A percentile compares a stretch with the other conserved stretches of the same genome.
Evolutionary conservation across 169 alveolate species (phyloP).

Genomic region (Plasmodium fragile): DNA sequence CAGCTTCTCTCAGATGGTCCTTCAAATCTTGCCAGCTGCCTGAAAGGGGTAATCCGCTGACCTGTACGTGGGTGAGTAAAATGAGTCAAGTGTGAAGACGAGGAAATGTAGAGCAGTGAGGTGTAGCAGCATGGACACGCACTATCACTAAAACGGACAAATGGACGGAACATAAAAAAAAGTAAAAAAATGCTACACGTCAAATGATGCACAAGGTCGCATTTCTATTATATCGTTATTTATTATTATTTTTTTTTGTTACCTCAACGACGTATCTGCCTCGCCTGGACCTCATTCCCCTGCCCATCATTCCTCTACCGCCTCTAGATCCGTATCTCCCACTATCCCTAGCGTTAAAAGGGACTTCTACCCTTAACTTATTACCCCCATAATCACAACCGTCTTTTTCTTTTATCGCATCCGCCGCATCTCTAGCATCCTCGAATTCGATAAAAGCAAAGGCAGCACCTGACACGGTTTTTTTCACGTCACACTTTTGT

Average conservation of each 20-base stretch:
- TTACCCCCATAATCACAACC: constrained; percentile 87
- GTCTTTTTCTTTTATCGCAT: constrained; percentile 88
- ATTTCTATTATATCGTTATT: constrained; percentile 71
- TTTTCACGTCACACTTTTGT: constrained; percentile 84
- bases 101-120: background rate
- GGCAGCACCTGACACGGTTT: constrained; percentile 85
- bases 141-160: background rate
- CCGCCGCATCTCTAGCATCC: constrained; percentile 91
- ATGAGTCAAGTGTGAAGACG: background rate
- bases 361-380: constrained; percentile 88
- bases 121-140: background rate
- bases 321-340: constrained; percentile 53
- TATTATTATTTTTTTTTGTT: constrained; percentile 72
- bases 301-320: constrained; percentile 60
- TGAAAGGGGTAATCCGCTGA: constrained; percentile 85
- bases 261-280: constrained; percentile 79
- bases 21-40: constrained; percentile 92
- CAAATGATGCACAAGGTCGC: constrained; percentile 52
- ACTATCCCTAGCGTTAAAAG: constrained; percentile 83
- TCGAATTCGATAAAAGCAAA: constrained; percentile 89
- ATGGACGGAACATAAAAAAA: background rate
- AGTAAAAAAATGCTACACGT: background rate
- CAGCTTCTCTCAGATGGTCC: constrained; percentile 92
- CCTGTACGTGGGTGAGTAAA: constrained; percentile 59
- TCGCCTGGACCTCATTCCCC: constrained; percentile 63